phyloP scores from a whole-genome alignment of 768 basidiomycete species.

The Neoboletus subvelutipes region DNA sequence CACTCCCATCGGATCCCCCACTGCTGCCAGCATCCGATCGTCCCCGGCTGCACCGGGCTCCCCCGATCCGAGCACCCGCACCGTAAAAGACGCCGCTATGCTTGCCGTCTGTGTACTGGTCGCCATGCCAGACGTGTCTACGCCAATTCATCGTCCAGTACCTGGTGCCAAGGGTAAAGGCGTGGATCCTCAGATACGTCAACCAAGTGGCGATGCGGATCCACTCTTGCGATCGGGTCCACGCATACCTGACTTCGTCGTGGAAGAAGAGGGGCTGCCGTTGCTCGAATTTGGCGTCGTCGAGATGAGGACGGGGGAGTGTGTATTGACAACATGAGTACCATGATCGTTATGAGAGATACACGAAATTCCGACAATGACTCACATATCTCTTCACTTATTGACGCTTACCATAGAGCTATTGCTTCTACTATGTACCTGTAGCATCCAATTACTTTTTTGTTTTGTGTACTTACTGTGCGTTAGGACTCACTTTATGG shows the following conservation, averaged over 20 bases:
- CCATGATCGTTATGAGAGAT: neutral
- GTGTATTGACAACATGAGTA: neutral
- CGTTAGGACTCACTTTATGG: neutral
- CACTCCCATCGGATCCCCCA: neutral
- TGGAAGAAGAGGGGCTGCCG: neutral
- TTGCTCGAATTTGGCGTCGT: constrained; percentile 22
- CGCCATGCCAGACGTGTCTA: constrained; percentile 22
- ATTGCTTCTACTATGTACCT: neutral
- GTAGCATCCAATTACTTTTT: neutral
- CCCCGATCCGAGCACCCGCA: neutral
- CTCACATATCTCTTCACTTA: constrained; percentile 3
- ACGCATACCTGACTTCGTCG: neutral
- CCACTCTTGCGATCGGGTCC: neutral
- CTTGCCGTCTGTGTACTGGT: constrained; percentile 21
- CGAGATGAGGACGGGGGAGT: constrained; percentile 4
- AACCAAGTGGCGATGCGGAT: neutral
- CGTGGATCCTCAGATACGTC: constrained; percentile 8
- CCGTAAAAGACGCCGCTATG: neutral
- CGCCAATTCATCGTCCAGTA: neutral
- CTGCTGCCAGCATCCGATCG: neutral
- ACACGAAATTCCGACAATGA: neutral
- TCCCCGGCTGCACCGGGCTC: neutral
- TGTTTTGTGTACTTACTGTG: neutral
- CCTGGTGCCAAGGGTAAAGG: constrained; percentile 21
- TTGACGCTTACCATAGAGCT: neutral